Base-by-base conservation (phyloP, 345 rosid species). In the Hibiscus mutabilis region DNA sequence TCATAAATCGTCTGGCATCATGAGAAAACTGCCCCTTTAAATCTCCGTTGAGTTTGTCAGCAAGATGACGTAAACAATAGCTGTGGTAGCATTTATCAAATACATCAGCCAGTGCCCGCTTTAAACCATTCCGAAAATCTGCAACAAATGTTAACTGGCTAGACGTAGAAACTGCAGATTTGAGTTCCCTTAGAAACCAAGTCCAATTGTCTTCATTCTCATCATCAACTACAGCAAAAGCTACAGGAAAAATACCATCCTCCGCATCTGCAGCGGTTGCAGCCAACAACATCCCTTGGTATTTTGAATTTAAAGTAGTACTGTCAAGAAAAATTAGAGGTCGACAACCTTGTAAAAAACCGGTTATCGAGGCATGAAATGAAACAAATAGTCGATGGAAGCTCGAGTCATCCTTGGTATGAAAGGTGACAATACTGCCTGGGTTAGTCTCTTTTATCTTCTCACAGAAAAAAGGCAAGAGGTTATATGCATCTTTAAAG, bases 371-470 rank as follows among this genome's bases (percentile, higher is more conserved):
- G 66, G 97, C 96, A 73, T 86, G 91, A 73, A 94, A 89, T 21
- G 97, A 87, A 65, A 94, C 83, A 76, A 91, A 94, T 52, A 94
- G 85, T 55, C 95, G 88, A 68, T 91, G 97, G 75, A 94, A 91
- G 79, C 89, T 91, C 2, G 87, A 84, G 78, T 94, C 98, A n/a
- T 89, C 97, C 80, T 91, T 91, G 37, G 98, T 88, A 77, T 75
- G 71, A 80, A 89, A 91, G 53, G 83, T 75, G 57, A 91, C 97
- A 51, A 85, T 53, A 73, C 96, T 91, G 31, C 97, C 98, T 0
- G 98, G 97, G 84, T 94, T 94, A 6, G 97, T 91, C 84, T 91
- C 98, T 82, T 74, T 89, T 73, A 91, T 90, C 82, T 81, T 94
- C 80, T 91, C 96, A 79, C 98, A 91, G 72, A 91, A 82, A 55